Conservation (phyloP, 306 rosid species). For the Cicer pinnatifidum region DNA sequence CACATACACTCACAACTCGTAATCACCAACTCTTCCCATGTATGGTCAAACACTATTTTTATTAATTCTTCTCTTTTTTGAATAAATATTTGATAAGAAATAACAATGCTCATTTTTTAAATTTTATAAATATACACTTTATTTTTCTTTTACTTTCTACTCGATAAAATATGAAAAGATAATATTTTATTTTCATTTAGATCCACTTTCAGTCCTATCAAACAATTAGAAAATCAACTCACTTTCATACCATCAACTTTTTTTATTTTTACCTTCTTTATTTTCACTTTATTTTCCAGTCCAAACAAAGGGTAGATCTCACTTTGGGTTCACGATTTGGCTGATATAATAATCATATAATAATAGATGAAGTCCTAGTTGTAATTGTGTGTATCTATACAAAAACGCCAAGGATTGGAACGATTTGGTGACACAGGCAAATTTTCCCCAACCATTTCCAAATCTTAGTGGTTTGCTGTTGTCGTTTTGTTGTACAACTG, state of each 20-base stretch:
- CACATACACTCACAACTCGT: too few relatives aligned
- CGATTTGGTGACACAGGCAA: constrained; percentile 43
- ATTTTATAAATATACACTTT: not conserved
- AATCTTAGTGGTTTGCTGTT: constrained; percentile 35
- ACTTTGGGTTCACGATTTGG: not conserved
- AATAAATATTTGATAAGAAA: too few relatives aligned
- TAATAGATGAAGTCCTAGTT: constrained; percentile 15
- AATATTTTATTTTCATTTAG: not conserved
- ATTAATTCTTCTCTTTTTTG: too few relatives aligned
- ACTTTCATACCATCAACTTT: too few relatives aligned
- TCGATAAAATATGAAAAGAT: not conserved
- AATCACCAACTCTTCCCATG: too few relatives aligned
- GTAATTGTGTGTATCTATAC: constrained; percentile 17
- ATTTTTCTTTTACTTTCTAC: not conserved
- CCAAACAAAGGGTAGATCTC: not conserved
- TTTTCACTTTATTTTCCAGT: too few relatives aligned
- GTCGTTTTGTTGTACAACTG: constrained; percentile 39
- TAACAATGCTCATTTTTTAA: too few relatives aligned
- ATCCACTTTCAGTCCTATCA: not conserved
- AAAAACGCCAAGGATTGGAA: constrained; percentile 33
- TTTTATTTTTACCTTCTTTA: not conserved
- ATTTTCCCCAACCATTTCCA: constrained; percentile 38
- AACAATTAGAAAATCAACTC: too few relatives aligned
- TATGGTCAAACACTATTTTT: too few relatives aligned
- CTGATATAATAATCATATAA: constrained; percentile 12